Base-by-base conservation (phyloP, 345 rosid species). In the Euphorbia pulcherrima region DNA sequence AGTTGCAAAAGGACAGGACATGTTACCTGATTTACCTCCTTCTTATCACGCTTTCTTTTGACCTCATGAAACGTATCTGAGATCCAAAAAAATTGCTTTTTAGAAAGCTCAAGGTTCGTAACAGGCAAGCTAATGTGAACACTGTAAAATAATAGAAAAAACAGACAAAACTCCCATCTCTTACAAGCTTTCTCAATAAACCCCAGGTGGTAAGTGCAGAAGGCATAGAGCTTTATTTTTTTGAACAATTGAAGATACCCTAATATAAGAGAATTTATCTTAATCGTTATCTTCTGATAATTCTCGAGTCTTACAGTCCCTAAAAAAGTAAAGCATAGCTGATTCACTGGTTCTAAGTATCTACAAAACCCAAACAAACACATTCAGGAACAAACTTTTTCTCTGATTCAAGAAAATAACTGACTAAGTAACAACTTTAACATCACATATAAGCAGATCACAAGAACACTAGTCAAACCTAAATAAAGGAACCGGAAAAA, bases 41-140 rank as follows among this genome's bases (percentile, higher is more conserved):
- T 88, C 75, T 81, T 64, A 62, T 87, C 87, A 27, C 75, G 83
- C 68, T 82, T 90, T 67, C 85, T 88, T 78, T 75, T 86, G 72
- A 93, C 98, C 77, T 90, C 92, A 46, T 90, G 98, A 81, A 90
- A 93, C 26, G 98, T 90, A 86, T 92, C 98, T 92, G 83, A 78
- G 70, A 75, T 10, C 41, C 44, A 65, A 68, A 30, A n/a, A 51
- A 23, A 9, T 6, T 11, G 7, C 29, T 41, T 24, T 26, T 37
- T 41, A 44, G 41, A 47, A 44, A 2, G 27, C 20, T 0, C 0
- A 12, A 44, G 5, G 30, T 30, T 57, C 29, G 29, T 13, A 46
- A 30, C 11, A 30, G 44, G 46, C 30, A 46, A 27, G 33, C 40
- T 59, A 26, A 52, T 65, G 39, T 8, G 33, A 55, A 29, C 13